Evolutionary conservation across 495 filamentous ascomycete genomes (phyloP).

Genomic region (Hypoxylon rickii): DNA sequence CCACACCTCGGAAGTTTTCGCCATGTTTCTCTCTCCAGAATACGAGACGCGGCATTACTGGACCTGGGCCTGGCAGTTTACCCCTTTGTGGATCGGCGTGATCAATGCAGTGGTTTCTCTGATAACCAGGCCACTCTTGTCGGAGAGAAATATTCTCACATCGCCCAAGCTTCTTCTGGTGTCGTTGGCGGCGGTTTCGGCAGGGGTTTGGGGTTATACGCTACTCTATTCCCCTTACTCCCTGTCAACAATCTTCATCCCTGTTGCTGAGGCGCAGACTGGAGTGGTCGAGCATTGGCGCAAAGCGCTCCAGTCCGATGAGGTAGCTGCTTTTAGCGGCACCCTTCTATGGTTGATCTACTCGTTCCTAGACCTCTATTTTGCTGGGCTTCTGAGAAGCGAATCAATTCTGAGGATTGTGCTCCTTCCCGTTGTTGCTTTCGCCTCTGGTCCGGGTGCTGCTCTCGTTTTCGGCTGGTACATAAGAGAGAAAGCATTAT

Average conservation of each 20-base stretch:
- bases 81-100: constrained; percentile 16
- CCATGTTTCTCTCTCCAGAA: constrained; percentile 21
- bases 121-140: background rate
- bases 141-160: background rate
- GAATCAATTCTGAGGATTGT: constrained; percentile 1
- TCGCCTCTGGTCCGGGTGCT: constrained; percentile 7
- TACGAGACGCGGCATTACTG: constrained; percentile 16
- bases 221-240: constrained; percentile 12
- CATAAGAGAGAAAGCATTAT: constrained; percentile 14
- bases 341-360: constrained; percentile 22
- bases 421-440: background rate
- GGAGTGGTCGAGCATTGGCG: constrained; percentile 8
- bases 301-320: constrained; percentile 11
- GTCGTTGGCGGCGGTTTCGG: constrained; percentile 4
- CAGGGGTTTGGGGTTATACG: constrained; percentile 12
- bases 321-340: constrained; percentile 4
- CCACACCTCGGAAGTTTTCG: constrained; percentile 19
- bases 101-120: constrained; percentile 3
- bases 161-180: constrained; percentile 6
- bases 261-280: background rate
- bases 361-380: constrained; percentile 17
- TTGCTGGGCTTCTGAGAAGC: background rate
- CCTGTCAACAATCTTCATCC: constrained; percentile 16
- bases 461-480: constrained; percentile 16
- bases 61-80: constrained; percentile 29